phyloP scores from a whole-genome alignment of 1,284 basidiomycete species.

The Gastroboletus turbinatus region DNA sequence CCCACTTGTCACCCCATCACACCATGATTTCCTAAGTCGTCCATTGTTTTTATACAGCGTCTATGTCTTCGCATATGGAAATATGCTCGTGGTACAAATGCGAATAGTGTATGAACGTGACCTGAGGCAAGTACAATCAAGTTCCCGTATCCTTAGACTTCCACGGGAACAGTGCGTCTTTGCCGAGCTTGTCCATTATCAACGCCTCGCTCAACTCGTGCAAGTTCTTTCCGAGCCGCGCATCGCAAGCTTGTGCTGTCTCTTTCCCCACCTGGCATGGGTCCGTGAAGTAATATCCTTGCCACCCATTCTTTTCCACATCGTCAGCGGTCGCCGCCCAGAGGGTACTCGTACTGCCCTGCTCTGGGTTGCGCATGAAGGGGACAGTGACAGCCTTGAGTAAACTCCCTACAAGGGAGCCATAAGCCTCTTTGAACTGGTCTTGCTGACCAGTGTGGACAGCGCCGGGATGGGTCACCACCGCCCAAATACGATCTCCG shows the following conservation, averaged over 20 bases:
- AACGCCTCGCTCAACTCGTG: constrained; percentile 37
- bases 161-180: constrained; percentile 26
- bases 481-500: constrained; percentile 36
- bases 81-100: background rate
- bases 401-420: constrained; percentile 33
- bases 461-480: constrained; percentile 42
- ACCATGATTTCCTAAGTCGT: background rate
- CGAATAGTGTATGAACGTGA: constrained; percentile 5
- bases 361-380: constrained; percentile 38
- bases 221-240: constrained; percentile 36
- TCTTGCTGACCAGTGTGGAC: constrained; percentile 46
- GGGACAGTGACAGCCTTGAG: constrained; percentile 36
- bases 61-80: constrained; percentile 3
- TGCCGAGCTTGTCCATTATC: constrained; percentile 35
- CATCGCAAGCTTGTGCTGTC: constrained; percentile 37
- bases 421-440: constrained; percentile 42
- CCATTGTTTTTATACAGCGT: background rate
- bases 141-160: constrained; percentile 19
- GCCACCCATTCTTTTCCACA: constrained; percentile 31
- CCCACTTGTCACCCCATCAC: background rate
- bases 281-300: constrained; percentile 42
- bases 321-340: constrained; percentile 37
- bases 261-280: constrained; percentile 37
- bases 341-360: constrained; percentile 35
- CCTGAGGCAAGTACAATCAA: background rate